Conservation (phyloP, 352 stramenopile genomes). For the Phytopythium cucurbitacearum region DNA sequence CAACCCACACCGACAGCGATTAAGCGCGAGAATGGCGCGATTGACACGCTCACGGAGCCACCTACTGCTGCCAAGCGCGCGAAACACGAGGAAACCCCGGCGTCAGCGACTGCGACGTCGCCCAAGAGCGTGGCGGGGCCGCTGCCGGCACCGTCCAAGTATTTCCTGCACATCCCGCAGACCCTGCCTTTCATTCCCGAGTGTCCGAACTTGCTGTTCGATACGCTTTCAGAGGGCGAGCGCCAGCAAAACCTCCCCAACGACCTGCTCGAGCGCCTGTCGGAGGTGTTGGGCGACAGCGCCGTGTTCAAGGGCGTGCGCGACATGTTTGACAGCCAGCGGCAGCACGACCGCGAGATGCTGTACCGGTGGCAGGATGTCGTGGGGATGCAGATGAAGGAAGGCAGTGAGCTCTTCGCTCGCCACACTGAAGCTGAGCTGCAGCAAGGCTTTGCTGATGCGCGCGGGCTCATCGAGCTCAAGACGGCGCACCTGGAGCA, state of each 20-base stretch:
- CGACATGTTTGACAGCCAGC: conserved; percentile 56
- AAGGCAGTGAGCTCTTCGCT: conserved; percentile 62
- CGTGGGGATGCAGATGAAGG: conserved; percentile 79
- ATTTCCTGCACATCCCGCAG: conserved; percentile 48
- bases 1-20: conserved; percentile 7
- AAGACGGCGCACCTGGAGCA: conserved; percentile 67
- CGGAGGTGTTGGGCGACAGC: conserved; percentile 52
- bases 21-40: conserved; percentile 9
- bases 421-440: conserved; percentile 49
- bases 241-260: conserved; percentile 29
- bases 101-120: background rate
- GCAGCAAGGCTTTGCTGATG: conserved; percentile 34
- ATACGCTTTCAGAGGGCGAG: conserved; percentile 24
- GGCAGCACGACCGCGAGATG: conserved; percentile 59
- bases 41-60: conserved; percentile 11
- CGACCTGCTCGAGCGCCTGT: conserved; percentile 55
- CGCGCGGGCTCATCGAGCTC: conserved; percentile 40
- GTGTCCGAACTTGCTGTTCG: conserved; percentile 68
- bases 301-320: conserved; percentile 65
- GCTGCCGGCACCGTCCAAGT: conserved; percentile 17
- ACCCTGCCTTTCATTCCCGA: conserved; percentile 48
- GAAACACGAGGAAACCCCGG: conserved; percentile 12
- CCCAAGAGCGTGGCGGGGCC: conserved; percentile 2
- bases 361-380: conserved; percentile 79
- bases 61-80: conserved; percentile 18